Evolutionary conservation across 148 eudicot genomes (phyloP).

Genomic region (Camellia lanceoleosa): DNA sequence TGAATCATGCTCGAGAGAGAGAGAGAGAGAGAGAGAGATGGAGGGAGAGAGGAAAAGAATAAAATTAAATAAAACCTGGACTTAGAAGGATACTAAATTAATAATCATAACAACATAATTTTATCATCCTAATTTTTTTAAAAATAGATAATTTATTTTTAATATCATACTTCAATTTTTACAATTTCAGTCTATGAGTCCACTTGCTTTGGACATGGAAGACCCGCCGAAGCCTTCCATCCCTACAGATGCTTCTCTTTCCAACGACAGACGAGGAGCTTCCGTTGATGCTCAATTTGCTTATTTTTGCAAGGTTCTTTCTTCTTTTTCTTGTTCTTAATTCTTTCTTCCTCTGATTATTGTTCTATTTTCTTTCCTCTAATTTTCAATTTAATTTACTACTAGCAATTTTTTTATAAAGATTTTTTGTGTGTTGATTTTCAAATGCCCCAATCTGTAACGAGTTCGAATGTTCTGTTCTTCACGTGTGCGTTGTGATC

Average conservation of each 20-base stretch:
- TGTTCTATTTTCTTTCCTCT: background rate
- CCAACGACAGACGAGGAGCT: slow-evolving; percentile 17
- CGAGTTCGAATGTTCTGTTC: background rate
- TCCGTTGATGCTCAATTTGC: slow-evolving; percentile 57
- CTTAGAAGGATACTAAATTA: too few species aligned
- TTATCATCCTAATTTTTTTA: too few species aligned
- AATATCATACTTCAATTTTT: too few species aligned
- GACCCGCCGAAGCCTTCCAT: slow-evolving; percentile 20
- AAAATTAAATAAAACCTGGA: too few species aligned
- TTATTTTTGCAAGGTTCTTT: slow-evolving; percentile 60
- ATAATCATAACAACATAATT: too few species aligned
- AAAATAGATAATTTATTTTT: too few species aligned
- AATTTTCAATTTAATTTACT: background rate
- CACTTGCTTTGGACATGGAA: slow-evolving; percentile 30
- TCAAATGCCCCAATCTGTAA: background rate
- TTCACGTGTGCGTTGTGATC: background rate
- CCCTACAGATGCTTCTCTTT: slow-evolving; percentile 10
- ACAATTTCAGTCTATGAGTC: background rate
- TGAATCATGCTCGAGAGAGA: too few species aligned
- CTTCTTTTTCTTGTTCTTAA: background rate
- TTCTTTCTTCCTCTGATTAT: background rate
- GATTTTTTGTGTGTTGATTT: background rate
- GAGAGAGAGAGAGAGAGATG: too few species aligned
- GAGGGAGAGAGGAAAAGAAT: too few species aligned
- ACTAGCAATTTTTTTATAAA: background rate